These are phyloP conservation scores for Penicillium sp. DNA, from an alignment of 2,329 filamentous ascomycete genomes.

Conservation along the genomic window DNA sequence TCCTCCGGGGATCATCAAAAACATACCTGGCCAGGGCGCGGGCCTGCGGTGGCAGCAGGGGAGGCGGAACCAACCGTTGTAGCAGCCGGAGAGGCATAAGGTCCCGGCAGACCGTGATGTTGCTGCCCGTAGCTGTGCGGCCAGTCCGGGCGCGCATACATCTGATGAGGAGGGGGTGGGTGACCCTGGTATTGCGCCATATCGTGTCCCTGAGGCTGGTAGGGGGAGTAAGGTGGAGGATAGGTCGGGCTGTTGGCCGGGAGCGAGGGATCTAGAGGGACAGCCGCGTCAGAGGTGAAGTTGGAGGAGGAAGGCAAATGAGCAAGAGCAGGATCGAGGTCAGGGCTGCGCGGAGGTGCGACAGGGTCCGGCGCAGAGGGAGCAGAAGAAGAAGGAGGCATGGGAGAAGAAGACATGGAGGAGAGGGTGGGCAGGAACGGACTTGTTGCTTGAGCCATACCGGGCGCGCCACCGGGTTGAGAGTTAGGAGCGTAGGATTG, in stretches of 20 bases:
- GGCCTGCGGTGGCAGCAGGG: conserved; percentile 62
- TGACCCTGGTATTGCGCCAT: conserved; percentile 71
- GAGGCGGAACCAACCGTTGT: conserved; percentile 62
- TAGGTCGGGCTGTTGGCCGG: conserved; percentile 91
- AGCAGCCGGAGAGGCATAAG: conserved; percentile 56
- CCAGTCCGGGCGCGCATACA: conserved; percentile 52
- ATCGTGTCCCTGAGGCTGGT: conserved; percentile 78
- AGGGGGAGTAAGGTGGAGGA: conserved; percentile 82
- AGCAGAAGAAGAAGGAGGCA: not conserved
- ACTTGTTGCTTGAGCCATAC: conserved; percentile 99
- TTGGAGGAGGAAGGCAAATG: conserved; percentile 42
- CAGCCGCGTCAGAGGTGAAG: conserved; percentile 91
- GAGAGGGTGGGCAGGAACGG: conserved; percentile 64
- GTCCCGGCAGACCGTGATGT: conserved; percentile 51
- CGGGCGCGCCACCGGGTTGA: conserved; percentile 73
- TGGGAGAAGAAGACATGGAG: conserved; percentile 47
- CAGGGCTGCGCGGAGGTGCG: not conserved
- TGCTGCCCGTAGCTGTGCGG: conserved; percentile 49
- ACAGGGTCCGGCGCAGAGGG: not conserved
- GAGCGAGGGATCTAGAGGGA: conserved; percentile 99
- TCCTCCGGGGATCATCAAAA: conserved; percentile 35
- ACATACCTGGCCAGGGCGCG: conserved; percentile 65
- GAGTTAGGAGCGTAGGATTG: conserved; percentile 73
- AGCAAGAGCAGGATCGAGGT: conserved; percentile 1
- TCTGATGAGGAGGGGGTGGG: conserved; percentile 49